A percentile compares a stretch with the other conserved stretches of the same genome.
These are phyloP conservation scores for Gaertneriomyces sp. DNA, from an alignment of 192 early-diverging fungal species.

Conservation along the genomic window DNA sequence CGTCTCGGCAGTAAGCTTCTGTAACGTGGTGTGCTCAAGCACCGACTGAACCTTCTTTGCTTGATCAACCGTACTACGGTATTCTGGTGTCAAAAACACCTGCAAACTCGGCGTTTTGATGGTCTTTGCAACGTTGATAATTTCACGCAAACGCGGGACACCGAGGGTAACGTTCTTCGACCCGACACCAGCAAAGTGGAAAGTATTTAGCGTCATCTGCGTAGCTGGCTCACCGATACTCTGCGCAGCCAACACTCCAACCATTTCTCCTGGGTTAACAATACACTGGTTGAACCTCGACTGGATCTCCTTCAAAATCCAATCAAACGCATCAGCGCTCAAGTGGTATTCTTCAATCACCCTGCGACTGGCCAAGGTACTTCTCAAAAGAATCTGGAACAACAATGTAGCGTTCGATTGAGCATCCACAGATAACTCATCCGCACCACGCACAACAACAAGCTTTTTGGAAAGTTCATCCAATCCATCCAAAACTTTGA, in stretches of 20 bases:
- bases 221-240: slow-evolving; percentile 99
- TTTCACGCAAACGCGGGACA: slow-evolving; percentile 98
- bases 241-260: slow-evolving; percentile 95
- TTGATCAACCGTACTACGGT: slow-evolving; percentile 66
- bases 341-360: slow-evolving; percentile 91
- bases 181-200: slow-evolving; percentile 98
- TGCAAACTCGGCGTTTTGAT: slow-evolving; percentile 89
- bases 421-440: slow-evolving; percentile 78
- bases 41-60: slow-evolving; percentile 85
- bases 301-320: slow-evolving; percentile 91
- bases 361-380: slow-evolving; percentile 74
- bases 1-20: slow-evolving; percentile 72
- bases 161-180: slow-evolving; percentile 96
- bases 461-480: slow-evolving; percentile 64
- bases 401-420: slow-evolving; percentile 91
- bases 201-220: slow-evolving; percentile 99
- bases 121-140: slow-evolving; percentile 97
- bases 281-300: slow-evolving; percentile 84
- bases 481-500: slow-evolving; percentile 72
- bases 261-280: slow-evolving; percentile 96
- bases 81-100: slow-evolving; percentile 69
- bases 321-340: slow-evolving; percentile 83
- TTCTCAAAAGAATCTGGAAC: slow-evolving; percentile 83
- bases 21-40: slow-evolving; percentile 90
- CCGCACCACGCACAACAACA: slow-evolving; percentile 87